Percentiles rank a stretch among this genome's conserved stretches.
phyloP scores from a whole-genome alignment of 345 rosid genomes.

The Camelina laxa region DNA sequence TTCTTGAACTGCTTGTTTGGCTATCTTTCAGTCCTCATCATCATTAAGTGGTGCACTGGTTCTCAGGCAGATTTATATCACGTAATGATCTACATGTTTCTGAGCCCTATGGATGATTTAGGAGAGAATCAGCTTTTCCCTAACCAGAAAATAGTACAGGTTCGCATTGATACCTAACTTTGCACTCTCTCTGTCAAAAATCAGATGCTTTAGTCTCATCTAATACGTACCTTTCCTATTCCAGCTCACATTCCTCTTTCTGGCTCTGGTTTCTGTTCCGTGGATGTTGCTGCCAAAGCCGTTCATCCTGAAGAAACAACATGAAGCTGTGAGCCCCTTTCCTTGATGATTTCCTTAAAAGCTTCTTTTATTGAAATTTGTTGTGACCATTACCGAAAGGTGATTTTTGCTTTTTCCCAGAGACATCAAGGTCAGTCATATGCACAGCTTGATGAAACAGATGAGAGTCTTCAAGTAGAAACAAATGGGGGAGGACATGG shows the following conservation, averaged over 20 bases:
- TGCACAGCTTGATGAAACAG: slow-evolving; percentile 60
- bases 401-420: slow-evolving; percentile 49
- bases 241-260: slow-evolving; percentile 75
- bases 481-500: slow-evolving; percentile 63
- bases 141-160: slow-evolving; percentile 78
- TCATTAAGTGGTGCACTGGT: slow-evolving; percentile 91
- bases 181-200: slow-evolving; percentile 10
- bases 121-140: slow-evolving; percentile 93
- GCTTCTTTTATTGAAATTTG: not conserved
- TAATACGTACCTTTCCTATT: slow-evolving; percentile 21
- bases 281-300: slow-evolving; percentile 99
- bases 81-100: slow-evolving; percentile 92
- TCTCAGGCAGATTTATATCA: slow-evolving; percentile 96
- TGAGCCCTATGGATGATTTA: slow-evolving; percentile 89
- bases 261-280: slow-evolving; percentile 90
- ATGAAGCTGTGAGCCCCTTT: slow-evolving; percentile 59
- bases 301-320: slow-evolving; percentile 86
- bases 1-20: slow-evolving; percentile 93
- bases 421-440: slow-evolving; percentile 88
- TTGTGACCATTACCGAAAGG: not conserved
- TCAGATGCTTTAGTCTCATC: not conserved
- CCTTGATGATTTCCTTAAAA: slow-evolving; percentile 15
- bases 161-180: slow-evolving; percentile 35
- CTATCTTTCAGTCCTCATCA: slow-evolving; percentile 78
- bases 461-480: slow-evolving; percentile 75